Evolutionary conservation across 2,329 filamentous ascomycete species (phyloP), one percentile per base, ranked within the genome.

Genomic region (Ophiocordyceps unilateralis): DNA sequence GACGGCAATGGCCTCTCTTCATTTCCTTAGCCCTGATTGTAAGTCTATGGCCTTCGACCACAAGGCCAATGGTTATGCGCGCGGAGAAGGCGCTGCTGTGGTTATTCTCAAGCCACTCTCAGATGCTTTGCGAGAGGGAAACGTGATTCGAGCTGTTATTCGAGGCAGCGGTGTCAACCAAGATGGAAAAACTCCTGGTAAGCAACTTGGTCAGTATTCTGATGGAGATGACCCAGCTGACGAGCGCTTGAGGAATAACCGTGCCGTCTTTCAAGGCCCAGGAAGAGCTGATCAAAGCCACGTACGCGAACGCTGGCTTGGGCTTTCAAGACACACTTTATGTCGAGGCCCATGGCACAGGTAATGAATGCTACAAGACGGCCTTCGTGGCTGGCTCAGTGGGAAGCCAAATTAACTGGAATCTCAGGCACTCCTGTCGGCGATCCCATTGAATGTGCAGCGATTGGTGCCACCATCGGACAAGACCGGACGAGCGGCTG

Each of bases 31-130:
- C 20, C 30, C 30, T 14, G 30, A 34, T 17, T 34, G 30, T 17
- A 34, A 34, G 30, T 34, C 30, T 11, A 34, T 34, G 30, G 30
- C 30, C n/a, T 68, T 60, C 47, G 69, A 69, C 47, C 49, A 51
- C 8, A 49, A 48, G n/a, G 69, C 59, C 2, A 59, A 60, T 44
- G 70, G 70, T 1, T 74, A 70, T 49, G 65, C 57, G 1, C 57
- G 68, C 10, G 69, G 67, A 2, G 70, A 74, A 48, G 69, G 68
- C 4, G 53, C 63, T 21, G 45, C 40, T n/a, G 61, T 53, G 2
- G 53, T 59, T 14, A 42, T 71, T 1, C 46, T 74, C 2, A 73
- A 72, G 51, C 60, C 55, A 0, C 51, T 70, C 0, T 51, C 6
- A 9, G 45, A 44, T 40, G 43, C 43, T 14, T 14, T 44, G 26